A percentile compares a stretch with the other conserved stretches of the same genome.
phyloP scores from a whole-genome alignment of 495 filamentous ascomycete genomes.

The Astrocystis sublimbata region DNA sequence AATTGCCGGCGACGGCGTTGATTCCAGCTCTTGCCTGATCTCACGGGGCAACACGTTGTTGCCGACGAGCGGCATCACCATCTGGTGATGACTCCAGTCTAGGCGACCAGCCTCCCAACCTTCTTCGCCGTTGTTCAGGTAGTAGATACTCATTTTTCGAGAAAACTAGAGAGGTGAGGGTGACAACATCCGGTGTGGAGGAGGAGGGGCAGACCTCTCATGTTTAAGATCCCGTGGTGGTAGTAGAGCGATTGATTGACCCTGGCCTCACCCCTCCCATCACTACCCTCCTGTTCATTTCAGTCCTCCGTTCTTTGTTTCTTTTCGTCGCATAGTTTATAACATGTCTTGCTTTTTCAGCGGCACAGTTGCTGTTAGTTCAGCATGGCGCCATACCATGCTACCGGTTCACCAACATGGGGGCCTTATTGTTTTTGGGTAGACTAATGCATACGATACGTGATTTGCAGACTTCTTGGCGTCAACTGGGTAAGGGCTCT shows the following conservation, averaged over 20 bases:
- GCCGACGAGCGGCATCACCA: constrained; percentile 6
- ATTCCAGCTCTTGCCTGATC: neutral
- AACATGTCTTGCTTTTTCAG: too few species aligned
- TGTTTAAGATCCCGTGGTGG: constrained; percentile 1
- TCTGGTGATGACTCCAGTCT: constrained; percentile 10
- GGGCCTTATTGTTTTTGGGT: neutral
- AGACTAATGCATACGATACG: neutral
- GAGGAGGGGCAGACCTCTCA: neutral
- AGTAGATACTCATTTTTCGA: constrained; percentile 8
- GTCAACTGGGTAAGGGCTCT: neutral
- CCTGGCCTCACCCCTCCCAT: neutral
- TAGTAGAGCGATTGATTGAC: too few species aligned
- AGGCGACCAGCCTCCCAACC: constrained; percentile 1
- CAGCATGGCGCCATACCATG: too few species aligned
- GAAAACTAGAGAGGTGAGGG: neutral
- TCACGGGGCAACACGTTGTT: neutral
- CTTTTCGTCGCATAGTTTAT: neutral
- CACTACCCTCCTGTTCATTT: neutral
- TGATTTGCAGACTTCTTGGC: neutral
- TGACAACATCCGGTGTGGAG: neutral
- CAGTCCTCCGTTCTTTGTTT: neutral
- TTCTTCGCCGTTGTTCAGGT: constrained; percentile 11
- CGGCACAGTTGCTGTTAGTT: too few species aligned
- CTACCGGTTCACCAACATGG: too few species aligned
- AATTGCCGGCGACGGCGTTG: constrained; percentile 3